Conservation (phyloP, 2,329 filamentous ascomycete species). For the Hypoxylon sp. region DNA sequence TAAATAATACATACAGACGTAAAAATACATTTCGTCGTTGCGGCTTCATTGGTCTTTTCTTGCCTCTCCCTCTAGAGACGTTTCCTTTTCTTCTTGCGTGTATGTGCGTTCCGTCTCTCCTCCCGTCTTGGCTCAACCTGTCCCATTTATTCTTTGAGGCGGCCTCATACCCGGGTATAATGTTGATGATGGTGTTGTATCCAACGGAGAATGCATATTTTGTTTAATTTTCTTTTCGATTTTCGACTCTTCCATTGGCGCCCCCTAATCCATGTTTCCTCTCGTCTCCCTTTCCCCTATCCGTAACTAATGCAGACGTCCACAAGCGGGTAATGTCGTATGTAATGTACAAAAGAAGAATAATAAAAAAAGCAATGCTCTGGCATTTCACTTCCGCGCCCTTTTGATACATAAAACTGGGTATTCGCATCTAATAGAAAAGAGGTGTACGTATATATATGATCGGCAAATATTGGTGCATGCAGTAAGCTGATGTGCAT, state of each 20-base stretch:
- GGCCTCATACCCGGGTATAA: conserved; percentile 38
- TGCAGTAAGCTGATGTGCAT: conserved; percentile 28
- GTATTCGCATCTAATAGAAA: conserved; percentile 1
- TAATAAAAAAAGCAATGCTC: not conserved
- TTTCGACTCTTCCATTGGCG: conserved; percentile 13
- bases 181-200: conserved; percentile 11
- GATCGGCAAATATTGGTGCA: conserved; percentile 18
- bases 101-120: conserved; percentile 2
- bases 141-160: conserved; percentile 6
- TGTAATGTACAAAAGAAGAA: conserved; percentile 33
- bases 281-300: not conserved
- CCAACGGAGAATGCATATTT: conserved; percentile 9
- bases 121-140: conserved; percentile 9
- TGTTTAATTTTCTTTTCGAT: not conserved
- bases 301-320: not conserved
- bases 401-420: not conserved
- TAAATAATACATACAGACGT: conserved; percentile 14
- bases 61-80: not conserved
- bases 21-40: conserved; percentile 30
- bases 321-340: conserved; percentile 16
- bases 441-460: conserved; percentile 1
- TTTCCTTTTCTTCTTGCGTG: conserved; percentile 8
- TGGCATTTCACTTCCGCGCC: not conserved
- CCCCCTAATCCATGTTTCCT: conserved; percentile 17
- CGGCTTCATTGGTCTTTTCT: conserved; percentile 12